Evolutionary conservation across 2,329 filamentous ascomycete genomes (phyloP), one percentile per base, ranked within the genome.

Genomic region (Xylariales sp.): DNA sequence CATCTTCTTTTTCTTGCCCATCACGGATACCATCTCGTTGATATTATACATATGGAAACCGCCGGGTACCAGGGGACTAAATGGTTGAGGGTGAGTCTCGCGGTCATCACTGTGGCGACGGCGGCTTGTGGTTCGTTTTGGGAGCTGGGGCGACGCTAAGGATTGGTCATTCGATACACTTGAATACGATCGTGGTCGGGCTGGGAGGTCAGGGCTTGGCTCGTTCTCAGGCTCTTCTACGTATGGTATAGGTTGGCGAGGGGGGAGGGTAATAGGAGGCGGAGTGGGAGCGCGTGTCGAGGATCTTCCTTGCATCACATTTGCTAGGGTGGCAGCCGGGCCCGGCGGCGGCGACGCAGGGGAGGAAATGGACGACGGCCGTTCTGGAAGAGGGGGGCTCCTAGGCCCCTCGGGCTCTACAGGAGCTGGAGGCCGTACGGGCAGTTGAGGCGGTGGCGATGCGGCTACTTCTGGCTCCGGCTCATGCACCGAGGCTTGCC

Each of bases 1-100:
- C 93, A 97, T 96, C 83, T 98, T 98, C 84, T 97, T 97, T 76
- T 93, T 91, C 83, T 97, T 97, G 64, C 95, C 95, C 89, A 97
- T 94, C 52, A 96, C 89, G n/a, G 94, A 95, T 4, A 97, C 89
- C 92, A 97, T 97, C 81, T 98, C 95, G 78, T 94, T 97, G 75
- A 98, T 94, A 75, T 97, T 97, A 81, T 97, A 98, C 79, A 98
- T 85, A 77, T 97, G 94, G 77, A 94, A 98, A 1, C 93, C 93
- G 18, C 93, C 92, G 5, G 93, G 92, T 1, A 91, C 90, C 36
- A 83, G 78, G n/a, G 79, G 78, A 45, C 82, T 82, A 16, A 84
- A 83, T 41, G 50, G 60, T 10, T 34, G 49, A 39, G 61, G 34
- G 5, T 30, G 69, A 50, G 12, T n/a, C 30, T 62, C 67, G 34